A percentile compares a stretch with the other conserved stretches of the same genome.
Evolutionary conservation across 1,284 basidiomycete genomes (phyloP).

Genomic region (Ceratobasidium sp.): DNA sequence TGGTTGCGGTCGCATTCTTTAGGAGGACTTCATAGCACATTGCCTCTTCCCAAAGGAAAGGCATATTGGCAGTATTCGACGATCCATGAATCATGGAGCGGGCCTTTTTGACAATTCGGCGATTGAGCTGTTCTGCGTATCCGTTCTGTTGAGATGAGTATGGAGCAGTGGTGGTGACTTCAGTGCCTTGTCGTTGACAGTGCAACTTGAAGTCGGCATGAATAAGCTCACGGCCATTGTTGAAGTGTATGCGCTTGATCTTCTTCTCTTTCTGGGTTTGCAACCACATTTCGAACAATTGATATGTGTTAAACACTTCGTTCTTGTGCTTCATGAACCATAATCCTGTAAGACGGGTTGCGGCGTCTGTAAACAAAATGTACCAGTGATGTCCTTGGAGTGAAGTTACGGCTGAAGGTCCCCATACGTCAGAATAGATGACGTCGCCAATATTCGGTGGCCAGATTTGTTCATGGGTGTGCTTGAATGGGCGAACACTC

Average conservation of each 20-base stretch:
- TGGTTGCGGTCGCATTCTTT: background rate
- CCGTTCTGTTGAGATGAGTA: conserved; percentile 27
- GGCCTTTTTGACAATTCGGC: conserved; percentile 38
- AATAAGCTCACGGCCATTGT: conserved; percentile 3
- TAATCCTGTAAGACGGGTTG: conserved; percentile 46
- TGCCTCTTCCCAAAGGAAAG: conserved; percentile 28
- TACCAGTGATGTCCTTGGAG: conserved; percentile 54
- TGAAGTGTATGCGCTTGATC: background rate
- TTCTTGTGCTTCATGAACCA: conserved; percentile 50
- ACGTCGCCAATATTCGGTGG: background rate
- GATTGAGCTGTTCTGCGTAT: conserved; percentile 48
- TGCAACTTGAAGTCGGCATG: background rate
- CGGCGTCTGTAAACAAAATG: conserved; percentile 53
- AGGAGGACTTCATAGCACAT: background rate
- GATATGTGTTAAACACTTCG: conserved; percentile 50
- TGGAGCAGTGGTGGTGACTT: background rate
- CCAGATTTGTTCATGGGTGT: no score
- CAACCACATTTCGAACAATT: conserved; percentile 5
- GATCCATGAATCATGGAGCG: background rate
- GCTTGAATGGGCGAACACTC: background rate
- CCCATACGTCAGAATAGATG: conserved; percentile 7
- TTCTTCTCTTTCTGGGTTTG: conserved; percentile 2
- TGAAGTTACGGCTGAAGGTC: background rate
- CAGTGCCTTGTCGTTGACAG: background rate
- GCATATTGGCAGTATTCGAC: background rate